Percentiles rank a stretch among this genome's conserved stretches.
Evolutionary conservation across 441 rosid genomes (phyloP).

Genomic region (Euphorbia celastroides): DNA sequence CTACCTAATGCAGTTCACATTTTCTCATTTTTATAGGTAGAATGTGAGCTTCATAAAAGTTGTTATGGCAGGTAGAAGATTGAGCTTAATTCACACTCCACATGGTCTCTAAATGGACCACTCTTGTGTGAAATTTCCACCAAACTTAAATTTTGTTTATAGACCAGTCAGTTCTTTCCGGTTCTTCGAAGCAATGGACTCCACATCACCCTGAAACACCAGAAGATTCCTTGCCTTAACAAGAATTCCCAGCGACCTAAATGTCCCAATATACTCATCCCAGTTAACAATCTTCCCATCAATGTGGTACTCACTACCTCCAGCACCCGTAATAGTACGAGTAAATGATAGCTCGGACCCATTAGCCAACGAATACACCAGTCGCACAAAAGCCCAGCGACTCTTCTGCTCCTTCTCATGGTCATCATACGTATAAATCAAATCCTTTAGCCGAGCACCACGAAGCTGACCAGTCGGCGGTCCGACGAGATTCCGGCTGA

Average conservation of each 20-base stretch:
- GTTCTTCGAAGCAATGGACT: slow-evolving; percentile 97
- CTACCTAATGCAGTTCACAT: too few species aligned
- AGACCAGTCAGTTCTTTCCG: slow-evolving; percentile 92
- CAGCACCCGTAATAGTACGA: slow-evolving; percentile 65
- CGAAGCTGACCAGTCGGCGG: slow-evolving; percentile 92
- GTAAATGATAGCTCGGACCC: slow-evolving; percentile 81
- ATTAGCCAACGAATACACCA: slow-evolving; percentile 64
- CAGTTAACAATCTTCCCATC: slow-evolving; percentile 73
- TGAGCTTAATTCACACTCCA: too few species aligned
- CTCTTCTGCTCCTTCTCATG: slow-evolving; percentile 90
- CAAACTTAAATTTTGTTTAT: too few species aligned
- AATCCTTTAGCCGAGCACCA: slow-evolving; percentile 93
- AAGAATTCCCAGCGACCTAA: slow-evolving; percentile 82
- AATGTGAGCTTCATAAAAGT: too few species aligned
- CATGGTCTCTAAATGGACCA: too few species aligned
- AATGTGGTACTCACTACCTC: slow-evolving; percentile 87
- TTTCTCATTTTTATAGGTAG: too few species aligned
- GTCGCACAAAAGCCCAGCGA: slow-evolving; percentile 74
- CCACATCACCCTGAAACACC: slow-evolving; percentile 99
- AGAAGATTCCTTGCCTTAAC: slow-evolving; percentile 97
- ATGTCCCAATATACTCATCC: slow-evolving; percentile 82
- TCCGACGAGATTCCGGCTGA: too few species aligned
- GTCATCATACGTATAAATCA: slow-evolving; percentile 90
- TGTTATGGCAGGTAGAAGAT: too few species aligned
- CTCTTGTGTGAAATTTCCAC: too few species aligned